phyloP scores from a whole-genome alignment of 805 yeast species.

The Pichia heedii region DNA sequence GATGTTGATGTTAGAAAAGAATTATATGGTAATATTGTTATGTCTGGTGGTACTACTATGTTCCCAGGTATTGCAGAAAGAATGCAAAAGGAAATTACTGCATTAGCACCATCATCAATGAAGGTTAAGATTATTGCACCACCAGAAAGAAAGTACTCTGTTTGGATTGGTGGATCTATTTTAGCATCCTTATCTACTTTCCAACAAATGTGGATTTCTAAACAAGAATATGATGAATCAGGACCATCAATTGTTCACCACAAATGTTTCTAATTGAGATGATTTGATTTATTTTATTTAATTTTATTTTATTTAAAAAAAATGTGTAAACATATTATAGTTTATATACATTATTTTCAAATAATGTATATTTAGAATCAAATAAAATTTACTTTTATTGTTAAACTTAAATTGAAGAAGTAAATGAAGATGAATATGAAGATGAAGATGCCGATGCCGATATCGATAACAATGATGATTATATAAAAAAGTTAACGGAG shows the following conservation, averaged over 20 bases:
- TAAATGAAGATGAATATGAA: too few relatives aligned
- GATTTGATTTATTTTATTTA: not conserved
- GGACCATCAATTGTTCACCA: constrained; percentile 99
- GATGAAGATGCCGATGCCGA: too few relatives aligned
- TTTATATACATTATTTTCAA: too few relatives aligned
- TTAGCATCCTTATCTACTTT: constrained; percentile 97
- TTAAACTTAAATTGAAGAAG: too few relatives aligned
- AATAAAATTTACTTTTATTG: too few relatives aligned
- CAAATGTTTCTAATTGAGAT: constrained; percentile 65
- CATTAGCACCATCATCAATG: constrained; percentile 99
- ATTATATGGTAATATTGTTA: constrained; percentile 97
- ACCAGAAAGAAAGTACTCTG: constrained; percentile 98
- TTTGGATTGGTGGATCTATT: constrained; percentile 99
- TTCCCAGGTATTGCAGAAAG: constrained; percentile 99
- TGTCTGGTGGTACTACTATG: constrained; percentile 99
- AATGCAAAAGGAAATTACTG: constrained; percentile 99
- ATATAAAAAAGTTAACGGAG: too few relatives aligned
- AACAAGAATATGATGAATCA: constrained; percentile 99
- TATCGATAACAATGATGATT: too few relatives aligned
- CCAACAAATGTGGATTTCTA: constrained; percentile 99
- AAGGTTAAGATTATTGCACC: constrained; percentile 99
- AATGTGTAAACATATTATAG: too few relatives aligned
- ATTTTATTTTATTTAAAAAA: too few relatives aligned
- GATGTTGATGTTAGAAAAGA: constrained; percentile 99
- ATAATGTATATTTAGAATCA: too few relatives aligned